These are phyloP conservation scores for Chlorella sp. DNA, from an alignment of 139 green algal genomes.

Conservation along the genomic window DNA sequence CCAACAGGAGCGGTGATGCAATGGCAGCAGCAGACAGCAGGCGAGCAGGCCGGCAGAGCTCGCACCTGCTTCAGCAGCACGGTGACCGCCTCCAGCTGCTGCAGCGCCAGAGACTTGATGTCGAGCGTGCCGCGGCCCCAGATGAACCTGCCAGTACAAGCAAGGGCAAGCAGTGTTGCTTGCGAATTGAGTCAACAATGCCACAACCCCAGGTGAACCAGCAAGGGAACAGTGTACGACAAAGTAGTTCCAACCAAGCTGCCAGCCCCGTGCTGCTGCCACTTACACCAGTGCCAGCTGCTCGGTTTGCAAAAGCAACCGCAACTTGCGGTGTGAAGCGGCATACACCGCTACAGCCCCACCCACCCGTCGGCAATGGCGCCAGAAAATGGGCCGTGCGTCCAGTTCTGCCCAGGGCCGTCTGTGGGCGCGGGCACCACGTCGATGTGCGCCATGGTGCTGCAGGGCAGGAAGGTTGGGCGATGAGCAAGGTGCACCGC, in stretches of 20 bases:
- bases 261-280: no score
- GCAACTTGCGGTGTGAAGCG: no score
- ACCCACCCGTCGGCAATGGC: constrained; percentile 58
- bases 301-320: no score
- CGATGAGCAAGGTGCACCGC: background rate
- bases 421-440: constrained; percentile 68
- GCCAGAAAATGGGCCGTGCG: constrained; percentile 68
- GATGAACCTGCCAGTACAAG: constrained; percentile 54
- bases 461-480: background rate
- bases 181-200: no score
- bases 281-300: no score
- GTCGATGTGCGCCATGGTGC: constrained; percentile 72
- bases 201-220: no score
- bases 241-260: no score
- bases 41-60: background rate
- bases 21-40: background rate
- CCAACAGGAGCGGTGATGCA: no score
- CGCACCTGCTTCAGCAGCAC: constrained; percentile 47
- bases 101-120: constrained; percentile 64
- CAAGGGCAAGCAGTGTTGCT: no score
- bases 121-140: constrained; percentile 78
- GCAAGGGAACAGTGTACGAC: no score
- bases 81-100: constrained; percentile 70
- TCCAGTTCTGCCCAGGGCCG: constrained; percentile 50
- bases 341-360: no score